These are phyloP conservation scores for Moesziomyces sp. DNA, from an alignment of 1,284 basidiomycete genomes.

Conservation along the genomic window DNA sequence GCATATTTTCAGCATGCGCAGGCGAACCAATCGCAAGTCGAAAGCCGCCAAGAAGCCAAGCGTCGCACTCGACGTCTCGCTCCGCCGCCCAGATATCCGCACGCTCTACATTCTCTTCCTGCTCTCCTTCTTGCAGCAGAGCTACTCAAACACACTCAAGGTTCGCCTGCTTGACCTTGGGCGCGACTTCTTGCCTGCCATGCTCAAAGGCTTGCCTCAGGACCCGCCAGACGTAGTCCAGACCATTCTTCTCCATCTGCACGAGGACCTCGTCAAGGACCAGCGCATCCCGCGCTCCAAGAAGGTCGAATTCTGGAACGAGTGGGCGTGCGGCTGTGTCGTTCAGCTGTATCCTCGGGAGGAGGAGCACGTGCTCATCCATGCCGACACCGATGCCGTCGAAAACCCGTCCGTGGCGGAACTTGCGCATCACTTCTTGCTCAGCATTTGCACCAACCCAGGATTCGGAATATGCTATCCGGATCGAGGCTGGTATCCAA, in stretches of 20 bases:
- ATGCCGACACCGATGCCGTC: slow-evolving; percentile 19
- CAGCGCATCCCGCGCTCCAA: slow-evolving; percentile 46
- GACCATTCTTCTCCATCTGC: slow-evolving; percentile 54
- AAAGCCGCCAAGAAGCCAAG: slow-evolving; percentile 32
- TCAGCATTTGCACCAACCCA: slow-evolving; percentile 84
- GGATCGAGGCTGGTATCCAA: slow-evolving; percentile 88
- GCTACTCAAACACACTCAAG: slow-evolving; percentile 45
- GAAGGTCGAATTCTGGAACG: slow-evolving; percentile 60
- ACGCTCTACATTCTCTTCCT: slow-evolving; percentile 63
- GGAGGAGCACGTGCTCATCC: slow-evolving; percentile 45
- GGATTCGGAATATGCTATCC: slow-evolving; percentile 87
- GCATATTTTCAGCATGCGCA: slow-evolving; percentile 54
- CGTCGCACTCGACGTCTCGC: slow-evolving; percentile 36
- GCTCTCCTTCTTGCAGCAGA: slow-evolving; percentile 55
- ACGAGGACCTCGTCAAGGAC: slow-evolving; percentile 61
- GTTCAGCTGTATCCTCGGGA: slow-evolving; percentile 58
- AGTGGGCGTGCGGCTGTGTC: slow-evolving; percentile 56
- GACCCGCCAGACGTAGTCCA: slow-evolving; percentile 59
- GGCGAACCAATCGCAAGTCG: slow-evolving; percentile 28
- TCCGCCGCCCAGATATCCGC: slow-evolving; percentile 58
- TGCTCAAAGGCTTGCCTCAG: slow-evolving; percentile 49
- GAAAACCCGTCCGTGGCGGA: slow-evolving; percentile 73
- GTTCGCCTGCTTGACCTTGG: slow-evolving; percentile 48
- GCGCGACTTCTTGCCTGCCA: slow-evolving; percentile 44
- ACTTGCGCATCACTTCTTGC: slow-evolving; percentile 84